Evolutionary conservation across 495 filamentous ascomycete species (phyloP), one percentile per base, ranked within the genome.

Genomic region (Annulohypoxylon nitens): DNA sequence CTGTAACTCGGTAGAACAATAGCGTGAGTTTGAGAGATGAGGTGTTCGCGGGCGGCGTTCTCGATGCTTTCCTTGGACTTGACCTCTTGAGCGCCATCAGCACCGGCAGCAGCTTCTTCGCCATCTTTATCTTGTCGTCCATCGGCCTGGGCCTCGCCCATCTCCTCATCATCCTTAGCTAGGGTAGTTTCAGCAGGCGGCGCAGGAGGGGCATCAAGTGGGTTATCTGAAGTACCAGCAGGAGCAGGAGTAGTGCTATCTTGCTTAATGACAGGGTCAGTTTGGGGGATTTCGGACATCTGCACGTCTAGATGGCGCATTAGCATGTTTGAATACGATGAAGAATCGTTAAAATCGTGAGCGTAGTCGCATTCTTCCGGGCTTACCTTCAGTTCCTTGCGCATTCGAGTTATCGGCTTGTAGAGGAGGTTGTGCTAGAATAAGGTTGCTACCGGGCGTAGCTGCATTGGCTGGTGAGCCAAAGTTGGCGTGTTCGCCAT

Each of bases 1-100:
- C 93, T 95, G 78, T 98, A 99, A 77, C 93, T 97, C 14, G 96
- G 96, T 4, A 99, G 89, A 65, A 99, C 94, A 73, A 98, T 97
- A 48, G 93, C 87, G 78, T 97, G 94, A 62, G 93, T 96, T 81
- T 98, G 96, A 18, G 92, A 90, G 61, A 97, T 91, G 26, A 99
- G 90, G 77, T 98, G 96, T 71, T 93, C 90, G 45, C 95, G 92
- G 50, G 96, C 96, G 4, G 93, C 90, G 43, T 90, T 87, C 82
- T 97, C 95, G 64, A 95, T 82, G 4, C 89, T 89, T n/a, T 93
- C 88, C 82, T 97, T 97, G 11, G 86, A 87, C 75, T 90, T 91
- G 25, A 73, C 76, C 37, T 85, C 83, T 12, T 81, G 80, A 9
- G 79, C 72, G 20, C 82, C 68, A 73, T 83, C 78, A 72, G 80